phyloP scores from a whole-genome alignment of 208 protist genomes.

The Acanthamoeba castellanii region DNA sequence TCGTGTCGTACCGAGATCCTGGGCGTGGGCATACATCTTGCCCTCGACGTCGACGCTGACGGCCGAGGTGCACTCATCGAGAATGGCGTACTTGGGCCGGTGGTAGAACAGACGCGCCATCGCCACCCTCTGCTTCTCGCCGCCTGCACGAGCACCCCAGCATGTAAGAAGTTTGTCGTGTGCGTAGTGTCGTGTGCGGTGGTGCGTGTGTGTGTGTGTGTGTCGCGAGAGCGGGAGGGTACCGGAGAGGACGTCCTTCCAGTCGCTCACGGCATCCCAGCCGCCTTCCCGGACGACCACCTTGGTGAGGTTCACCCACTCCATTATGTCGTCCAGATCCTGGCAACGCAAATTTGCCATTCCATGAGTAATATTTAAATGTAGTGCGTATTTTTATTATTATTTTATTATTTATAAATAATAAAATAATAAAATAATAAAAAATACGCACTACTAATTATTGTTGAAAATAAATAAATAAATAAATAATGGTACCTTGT shows the following conservation, averaged over 20 bases:
- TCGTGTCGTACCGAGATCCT: constrained; percentile 58
- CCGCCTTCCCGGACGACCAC: constrained; percentile 80
- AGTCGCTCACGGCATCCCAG: constrained; percentile 85
- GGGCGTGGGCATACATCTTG: constrained; percentile 77
- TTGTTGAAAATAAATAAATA: neutral
- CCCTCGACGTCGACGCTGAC: constrained; percentile 86
- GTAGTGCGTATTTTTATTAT: neutral
- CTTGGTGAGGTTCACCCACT: constrained; percentile 74
- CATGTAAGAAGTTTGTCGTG: too few species aligned
- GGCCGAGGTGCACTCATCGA: constrained; percentile 86
- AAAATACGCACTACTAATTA: too few species aligned
- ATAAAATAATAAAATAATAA: too few species aligned
- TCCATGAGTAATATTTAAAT: too few species aligned
- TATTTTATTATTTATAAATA: neutral
- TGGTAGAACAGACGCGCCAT: constrained; percentile 83
- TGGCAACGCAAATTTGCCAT: too few species aligned
- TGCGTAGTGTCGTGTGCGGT: too few species aligned
- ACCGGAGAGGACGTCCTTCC: constrained; percentile 84
- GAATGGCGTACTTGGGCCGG: constrained; percentile 81
- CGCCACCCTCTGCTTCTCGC: constrained; percentile 84
- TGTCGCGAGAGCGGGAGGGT: neutral
- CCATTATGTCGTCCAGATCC: constrained; percentile 69
- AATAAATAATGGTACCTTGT: neutral
- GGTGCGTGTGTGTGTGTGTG: too few species aligned
- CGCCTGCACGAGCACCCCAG: constrained; percentile 55